Base-by-base conservation (phyloP, 1,284 basidiomycete species). In the Ceratobasidium sp. region DNA sequence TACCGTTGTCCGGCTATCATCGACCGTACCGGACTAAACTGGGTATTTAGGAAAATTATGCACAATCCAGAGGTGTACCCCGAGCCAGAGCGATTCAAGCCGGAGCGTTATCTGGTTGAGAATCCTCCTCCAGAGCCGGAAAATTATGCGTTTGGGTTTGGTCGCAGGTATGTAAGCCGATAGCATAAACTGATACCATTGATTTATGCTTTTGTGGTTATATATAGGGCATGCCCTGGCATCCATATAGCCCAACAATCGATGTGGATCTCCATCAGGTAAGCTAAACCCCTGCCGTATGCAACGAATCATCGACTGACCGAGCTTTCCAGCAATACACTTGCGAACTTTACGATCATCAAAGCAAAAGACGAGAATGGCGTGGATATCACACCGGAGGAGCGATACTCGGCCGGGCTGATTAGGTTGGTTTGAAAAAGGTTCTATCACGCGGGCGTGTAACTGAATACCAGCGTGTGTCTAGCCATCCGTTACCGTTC, bases 301-400 rank as follows among this genome's bases (percentile, higher is more conserved):
- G 37, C 37, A 37, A n/a, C n/a, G 37, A 37, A 8, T 37, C 8
- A 37, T 37, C 37, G 37, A n/a, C 8, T 37, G 8, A 37, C 2
- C 8, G 37, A 8, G 8, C 8, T 8, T 37, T 8, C 8, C 8
- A 37, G 37, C 37, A 37, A 37, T 37, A 37, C 37, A 8, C 37
- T 37, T 8, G 37, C 37, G 2, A 64, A 64, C 22, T 64, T 64
- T 44, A 44, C 9, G 19, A 64, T 64, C 15, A 43, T 37, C 1
- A 64, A 64, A 46, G 32, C 61, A 2, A 62, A 44, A 43, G 61
- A 62, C 61, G 61, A 37, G 19, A 62, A 62, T 19, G 61, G 61
- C 8, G 1, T 43, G n/a, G 61, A 64, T 1, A 64, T 64, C 29
- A 46, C 25, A 44, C 61, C 61, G 15, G 61, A 64, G 4, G 61